phyloP scores from a whole-genome alignment of 352 stramenopile species.

The Phytophthora sojae region DNA sequence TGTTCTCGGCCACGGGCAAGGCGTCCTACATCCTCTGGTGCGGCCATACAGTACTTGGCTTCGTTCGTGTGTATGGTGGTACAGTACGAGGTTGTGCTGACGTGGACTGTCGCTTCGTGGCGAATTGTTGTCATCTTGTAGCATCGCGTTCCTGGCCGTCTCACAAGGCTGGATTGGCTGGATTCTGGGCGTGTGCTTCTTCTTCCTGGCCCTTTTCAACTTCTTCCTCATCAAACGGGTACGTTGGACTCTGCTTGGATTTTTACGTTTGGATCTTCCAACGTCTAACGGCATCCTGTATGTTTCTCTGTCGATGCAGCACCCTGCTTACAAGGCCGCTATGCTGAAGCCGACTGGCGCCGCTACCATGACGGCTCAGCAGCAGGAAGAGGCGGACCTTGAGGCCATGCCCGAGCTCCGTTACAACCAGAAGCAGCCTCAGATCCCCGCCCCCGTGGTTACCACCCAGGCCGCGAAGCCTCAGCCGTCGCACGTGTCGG shows the following conservation, averaged over 20 bases:
- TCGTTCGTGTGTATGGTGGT: background rate
- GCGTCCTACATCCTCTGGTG: constrained; percentile 86
- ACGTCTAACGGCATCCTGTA: constrained; percentile 9
- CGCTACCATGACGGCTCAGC: constrained; percentile 26
- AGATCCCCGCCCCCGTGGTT: constrained; percentile 29
- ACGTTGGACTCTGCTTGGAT: constrained; percentile 34
- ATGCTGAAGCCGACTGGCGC: constrained; percentile 69
- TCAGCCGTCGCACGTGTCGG: constrained; percentile 69
- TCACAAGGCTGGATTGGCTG: constrained; percentile 85
- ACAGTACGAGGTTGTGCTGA: constrained; percentile 8
- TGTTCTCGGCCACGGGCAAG: constrained; percentile 88
- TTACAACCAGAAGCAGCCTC: constrained; percentile 74
- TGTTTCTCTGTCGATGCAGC: constrained; percentile 38
- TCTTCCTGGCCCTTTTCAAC: constrained; percentile 83
- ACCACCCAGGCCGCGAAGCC: constrained; percentile 45
- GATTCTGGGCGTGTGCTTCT: constrained; percentile 77
- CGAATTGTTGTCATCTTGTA: constrained; percentile 27
- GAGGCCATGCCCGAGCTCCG: constrained; percentile 82
- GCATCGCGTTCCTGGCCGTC: constrained; percentile 84
- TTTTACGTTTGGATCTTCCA: constrained; percentile 8
- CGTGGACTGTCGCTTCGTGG: constrained; percentile 1
- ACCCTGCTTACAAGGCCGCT: constrained; percentile 79
- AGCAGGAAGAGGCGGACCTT: constrained; percentile 67
- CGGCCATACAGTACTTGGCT: constrained; percentile 4
- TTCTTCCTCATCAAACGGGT: constrained; percentile 89